A percentile compares a stretch with the other conserved stretches of the same genome.
Evolutionary conservation across 1,284 basidiomycete species (phyloP).

Genomic region (Tylopilus sp.): DNA sequence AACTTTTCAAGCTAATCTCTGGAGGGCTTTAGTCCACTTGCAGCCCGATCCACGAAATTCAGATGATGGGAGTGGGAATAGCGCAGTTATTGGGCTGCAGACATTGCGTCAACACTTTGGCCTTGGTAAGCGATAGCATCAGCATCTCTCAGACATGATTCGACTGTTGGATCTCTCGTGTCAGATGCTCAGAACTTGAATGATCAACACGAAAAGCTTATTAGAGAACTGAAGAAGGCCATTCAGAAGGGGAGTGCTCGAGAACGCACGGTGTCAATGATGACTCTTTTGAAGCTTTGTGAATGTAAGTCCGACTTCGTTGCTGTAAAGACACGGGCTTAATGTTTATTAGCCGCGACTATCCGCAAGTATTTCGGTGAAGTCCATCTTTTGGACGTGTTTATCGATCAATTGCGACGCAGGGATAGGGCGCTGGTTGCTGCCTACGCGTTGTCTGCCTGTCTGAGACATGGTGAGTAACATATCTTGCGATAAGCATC

Average conservation of each 20-base stretch:
- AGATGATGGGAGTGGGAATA: too few species aligned
- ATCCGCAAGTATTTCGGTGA: conserved; percentile 15
- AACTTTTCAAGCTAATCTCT: conserved; percentile 29
- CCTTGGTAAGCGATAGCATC: conserved; percentile 22
- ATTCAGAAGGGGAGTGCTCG: conserved; percentile 5
- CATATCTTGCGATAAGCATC: background rate
- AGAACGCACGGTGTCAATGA: conserved; percentile 30
- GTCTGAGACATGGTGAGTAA: conserved; percentile 27
- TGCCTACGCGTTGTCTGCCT: conserved; percentile 25
- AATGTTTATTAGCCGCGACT: conserved; percentile 7
- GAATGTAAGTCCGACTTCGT: conserved; percentile 14
- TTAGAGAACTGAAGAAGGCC: conserved; percentile 16
- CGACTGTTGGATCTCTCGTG: background rate
- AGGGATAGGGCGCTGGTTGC: conserved; percentile 11
- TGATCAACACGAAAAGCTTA: conserved; percentile 2
- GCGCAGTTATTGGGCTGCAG: conserved; percentile 10
- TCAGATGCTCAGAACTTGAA: conserved; percentile 15
- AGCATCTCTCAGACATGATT: background rate
- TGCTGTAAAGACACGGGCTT: background rate
- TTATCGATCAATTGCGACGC: conserved; percentile 18
- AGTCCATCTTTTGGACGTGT: conserved; percentile 5
- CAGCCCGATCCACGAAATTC: background rate
- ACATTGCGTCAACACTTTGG: conserved; percentile 27
- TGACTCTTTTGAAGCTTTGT: conserved; percentile 29
- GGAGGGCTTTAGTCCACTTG: conserved; percentile 18